phyloP scores from a whole-genome alignment of 2,329 filamentous ascomycete genomes.

The Magnaporthiopsis incrustans region DNA sequence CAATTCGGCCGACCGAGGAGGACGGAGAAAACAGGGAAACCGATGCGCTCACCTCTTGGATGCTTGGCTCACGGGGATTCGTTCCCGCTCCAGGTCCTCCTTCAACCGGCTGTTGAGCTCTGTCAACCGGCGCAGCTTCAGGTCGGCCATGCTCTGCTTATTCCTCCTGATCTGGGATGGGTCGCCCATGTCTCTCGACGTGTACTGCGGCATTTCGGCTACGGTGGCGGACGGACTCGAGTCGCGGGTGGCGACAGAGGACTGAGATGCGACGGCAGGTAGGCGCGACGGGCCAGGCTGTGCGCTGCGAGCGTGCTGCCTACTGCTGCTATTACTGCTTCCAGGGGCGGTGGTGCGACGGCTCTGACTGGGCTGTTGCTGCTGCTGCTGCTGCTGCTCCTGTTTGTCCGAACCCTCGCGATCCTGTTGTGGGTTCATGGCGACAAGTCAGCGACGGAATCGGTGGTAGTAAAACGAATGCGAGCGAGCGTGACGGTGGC shows the following conservation, averaged over 20 bases:
- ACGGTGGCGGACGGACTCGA: constrained; percentile 6
- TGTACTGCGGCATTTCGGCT: constrained; percentile 55
- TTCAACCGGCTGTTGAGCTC: constrained; percentile 94
- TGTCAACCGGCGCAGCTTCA: constrained; percentile 91
- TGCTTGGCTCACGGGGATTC: constrained; percentile 92
- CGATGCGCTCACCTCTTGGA: constrained; percentile 62
- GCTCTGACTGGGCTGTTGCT: not conserved
- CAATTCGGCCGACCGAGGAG: not conserved
- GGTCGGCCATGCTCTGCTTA: constrained; percentile 98
- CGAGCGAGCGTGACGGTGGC: not conserved
- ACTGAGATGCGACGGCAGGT: not conserved
- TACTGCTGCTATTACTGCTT: constrained; percentile 5
- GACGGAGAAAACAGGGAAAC: not conserved
- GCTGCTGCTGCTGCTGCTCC: not conserved
- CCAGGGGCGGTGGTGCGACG: not conserved
- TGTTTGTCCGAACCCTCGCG: not conserved
- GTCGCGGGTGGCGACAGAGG: not conserved
- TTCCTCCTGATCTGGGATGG: constrained; percentile 73
- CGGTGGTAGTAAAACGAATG: not conserved
- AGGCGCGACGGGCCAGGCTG: constrained; percentile 6
- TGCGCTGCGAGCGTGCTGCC: not conserved
- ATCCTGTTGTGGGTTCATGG: constrained; percentile 7
- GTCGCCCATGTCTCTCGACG: constrained; percentile 58
- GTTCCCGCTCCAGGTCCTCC: constrained; percentile 90
- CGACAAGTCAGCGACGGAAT: constrained; percentile 3